Evolutionary conservation across 805 yeast species (phyloP), one percentile per base, ranked within the genome.

Genomic region (Saturnispora mendoncae): DNA sequence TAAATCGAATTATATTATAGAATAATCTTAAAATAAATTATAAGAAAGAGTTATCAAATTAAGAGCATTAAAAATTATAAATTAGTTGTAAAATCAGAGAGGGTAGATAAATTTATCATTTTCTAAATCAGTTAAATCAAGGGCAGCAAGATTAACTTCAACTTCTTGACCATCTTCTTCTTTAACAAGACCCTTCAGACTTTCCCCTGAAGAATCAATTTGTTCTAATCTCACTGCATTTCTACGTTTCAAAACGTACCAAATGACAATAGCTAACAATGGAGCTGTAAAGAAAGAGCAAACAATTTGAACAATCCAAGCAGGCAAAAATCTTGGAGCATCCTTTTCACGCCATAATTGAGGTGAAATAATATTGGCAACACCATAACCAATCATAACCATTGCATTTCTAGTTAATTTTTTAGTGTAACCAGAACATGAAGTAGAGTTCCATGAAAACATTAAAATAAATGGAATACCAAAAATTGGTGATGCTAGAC

Each of bases 231-330:
- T 66, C 38, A 59, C 54, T 2, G 43, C 51, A 27, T 48, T 48
- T 30, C 51, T 41, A 23, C 27, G 26, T n/a, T 12, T 45, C 71
- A 74, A 53, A 19, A 74, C 62, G 43, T 41, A 60, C 58, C 72
- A 60, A 25, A 69, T 69, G 2, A 68, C 55, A 2, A 66, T 38
- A 8, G 68, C 58, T 13, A 67, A 18, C 4, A 59, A 33, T 5
- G 78, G 78, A 2, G 77, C 69, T 4, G 58, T 27, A 26, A 61
- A 55, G 53, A 69, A 73, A 6, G 71, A 62, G 15, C 70, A 51
- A 7, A 70, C 72, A 34, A 72, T 69, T 50, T 72, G 78, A 13
- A 71, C 71, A 39, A 68, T 56, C 77, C 78, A 66, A 8, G 73
- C 70, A 2, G 67, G 62, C 13, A 54, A 45, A 48, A 63, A 70